These are phyloP conservation scores for Nemania sp. DNA, from an alignment of 2,329 filamentous ascomycete genomes.

Conservation along the genomic window DNA sequence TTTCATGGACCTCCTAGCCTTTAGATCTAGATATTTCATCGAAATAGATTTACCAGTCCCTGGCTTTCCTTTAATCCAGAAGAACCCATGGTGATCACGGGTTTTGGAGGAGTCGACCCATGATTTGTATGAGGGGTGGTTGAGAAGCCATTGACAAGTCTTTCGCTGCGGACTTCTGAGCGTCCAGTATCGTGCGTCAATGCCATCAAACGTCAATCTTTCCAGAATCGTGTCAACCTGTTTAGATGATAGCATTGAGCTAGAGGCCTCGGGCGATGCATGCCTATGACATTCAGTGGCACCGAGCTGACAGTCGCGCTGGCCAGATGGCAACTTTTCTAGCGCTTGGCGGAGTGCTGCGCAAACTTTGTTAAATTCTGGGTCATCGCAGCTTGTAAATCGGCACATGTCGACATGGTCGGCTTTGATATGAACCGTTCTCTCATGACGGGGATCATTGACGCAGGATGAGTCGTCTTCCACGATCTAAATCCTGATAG, in stretches of 20 bases:
- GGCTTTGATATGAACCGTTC: constrained; percentile 11
- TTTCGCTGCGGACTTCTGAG: constrained; percentile 40
- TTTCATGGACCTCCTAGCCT: constrained; percentile 23
- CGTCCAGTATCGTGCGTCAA: constrained; percentile 43
- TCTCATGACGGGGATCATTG: constrained; percentile 11
- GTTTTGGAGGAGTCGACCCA: constrained; percentile 42
- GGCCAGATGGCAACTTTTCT: background rate
- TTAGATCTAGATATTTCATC: constrained; percentile 46
- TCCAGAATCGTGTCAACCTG: background rate
- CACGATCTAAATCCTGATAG: constrained; percentile 7
- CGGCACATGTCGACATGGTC: constrained; percentile 22
- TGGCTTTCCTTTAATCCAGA: constrained; percentile 43
- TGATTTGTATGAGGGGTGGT: constrained; percentile 38
- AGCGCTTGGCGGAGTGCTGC: constrained; percentile 5
- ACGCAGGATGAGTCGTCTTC: constrained; percentile 19
- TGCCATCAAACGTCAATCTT: constrained; percentile 20
- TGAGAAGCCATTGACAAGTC: constrained; percentile 49
- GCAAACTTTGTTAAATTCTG: constrained; percentile 14
- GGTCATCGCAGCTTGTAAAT: constrained; percentile 12
- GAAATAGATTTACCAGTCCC: constrained; percentile 45
- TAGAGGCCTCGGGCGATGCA: background rate
- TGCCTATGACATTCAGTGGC: background rate
- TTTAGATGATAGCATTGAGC: background rate
- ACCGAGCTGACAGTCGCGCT: background rate
- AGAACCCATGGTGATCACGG: constrained; percentile 28